Percentiles rank a stretch among this genome's conserved stretches.
phyloP scores from a whole-genome alignment of 768 basidiomycete genomes.

The Lactifluus rugatus region DNA sequence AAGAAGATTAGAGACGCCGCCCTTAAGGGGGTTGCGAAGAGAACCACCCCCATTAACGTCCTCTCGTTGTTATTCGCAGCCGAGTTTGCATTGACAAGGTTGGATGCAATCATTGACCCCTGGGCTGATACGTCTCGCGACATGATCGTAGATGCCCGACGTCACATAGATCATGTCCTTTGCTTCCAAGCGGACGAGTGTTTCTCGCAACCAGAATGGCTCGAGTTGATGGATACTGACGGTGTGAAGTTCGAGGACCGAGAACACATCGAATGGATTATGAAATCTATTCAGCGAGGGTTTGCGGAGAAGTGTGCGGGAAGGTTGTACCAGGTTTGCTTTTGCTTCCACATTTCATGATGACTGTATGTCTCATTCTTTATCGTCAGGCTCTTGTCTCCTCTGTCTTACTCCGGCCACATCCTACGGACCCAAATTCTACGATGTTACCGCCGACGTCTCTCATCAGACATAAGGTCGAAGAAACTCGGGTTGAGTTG shows the following conservation, averaged over 20 bases:
- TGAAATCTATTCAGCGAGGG: slow-evolving; percentile 54
- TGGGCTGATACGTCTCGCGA: slow-evolving; percentile 64
- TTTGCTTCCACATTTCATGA: not conserved
- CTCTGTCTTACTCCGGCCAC: slow-evolving; percentile 58
- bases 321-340: slow-evolving; percentile 63
- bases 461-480: slow-evolving; percentile 59
- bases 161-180: slow-evolving; percentile 51
- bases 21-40: slow-evolving; percentile 62
- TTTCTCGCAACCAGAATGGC: slow-evolving; percentile 62
- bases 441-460: slow-evolving; percentile 65
- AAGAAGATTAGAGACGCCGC: slow-evolving; percentile 56
- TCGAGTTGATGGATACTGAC: slow-evolving; percentile 62
- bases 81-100: slow-evolving; percentile 47
- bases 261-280: slow-evolving; percentile 69
- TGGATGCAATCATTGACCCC: slow-evolving; percentile 49
- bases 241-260: slow-evolving; percentile 67
- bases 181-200: slow-evolving; percentile 50
- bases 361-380: not conserved
- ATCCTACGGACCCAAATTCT: slow-evolving; percentile 44
- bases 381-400: slow-evolving; percentile 55
- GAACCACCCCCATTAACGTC: slow-evolving; percentile 56
- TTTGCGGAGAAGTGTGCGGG: slow-evolving; percentile 57
- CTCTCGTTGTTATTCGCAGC: slow-evolving; percentile 62
- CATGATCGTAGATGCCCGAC: slow-evolving; percentile 56
- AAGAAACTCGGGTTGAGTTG: slow-evolving; percentile 58